These are phyloP conservation scores for Exobasidium rhododendri DNA, from an alignment of 1,284 basidiomycete species.

Conservation along the genomic window DNA sequence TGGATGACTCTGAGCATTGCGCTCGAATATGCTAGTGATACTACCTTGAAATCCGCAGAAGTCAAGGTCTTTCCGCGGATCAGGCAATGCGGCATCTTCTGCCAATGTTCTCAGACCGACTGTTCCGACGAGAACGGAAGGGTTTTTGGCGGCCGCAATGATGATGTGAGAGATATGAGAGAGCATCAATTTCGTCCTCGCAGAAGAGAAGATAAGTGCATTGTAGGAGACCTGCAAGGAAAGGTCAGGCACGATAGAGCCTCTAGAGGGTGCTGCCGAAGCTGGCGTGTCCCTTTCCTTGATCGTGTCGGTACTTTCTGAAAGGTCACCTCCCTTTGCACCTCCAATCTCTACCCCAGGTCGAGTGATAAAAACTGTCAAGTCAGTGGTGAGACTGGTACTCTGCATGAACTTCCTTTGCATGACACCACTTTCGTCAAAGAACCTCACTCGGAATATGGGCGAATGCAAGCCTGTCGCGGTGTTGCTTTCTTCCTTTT, in stretches of 20 bases:
- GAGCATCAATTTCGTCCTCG: constrained; percentile 73
- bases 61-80: constrained; percentile 80
- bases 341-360: constrained; percentile 29
- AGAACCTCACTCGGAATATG: constrained; percentile 93
- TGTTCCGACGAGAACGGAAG: constrained; percentile 49
- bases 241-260: constrained; percentile 62
- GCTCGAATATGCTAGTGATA: constrained; percentile 70
- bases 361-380: constrained; percentile 68
- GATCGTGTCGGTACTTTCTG: constrained; percentile 7
- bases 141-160: constrained; percentile 65
- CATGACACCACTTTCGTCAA: constrained; percentile 77
- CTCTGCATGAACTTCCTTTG: constrained; percentile 55
- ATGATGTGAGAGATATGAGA: constrained; percentile 83
- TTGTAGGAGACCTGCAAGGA: constrained; percentile 86
- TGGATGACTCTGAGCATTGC: constrained; percentile 44
- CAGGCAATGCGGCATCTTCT: constrained; percentile 75
- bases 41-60: constrained; percentile 97
- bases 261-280: constrained; percentile 19
- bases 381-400: constrained; percentile 75
- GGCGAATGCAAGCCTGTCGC: constrained; percentile 34
- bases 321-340: constrained; percentile 12
- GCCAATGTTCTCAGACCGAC: constrained; percentile 58
- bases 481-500: constrained; percentile 23
- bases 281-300: neutral
- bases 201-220: constrained; percentile 82